Base-by-base conservation (phyloP, 441 rosid genomes). In the Gossypium gossypioides region DNA sequence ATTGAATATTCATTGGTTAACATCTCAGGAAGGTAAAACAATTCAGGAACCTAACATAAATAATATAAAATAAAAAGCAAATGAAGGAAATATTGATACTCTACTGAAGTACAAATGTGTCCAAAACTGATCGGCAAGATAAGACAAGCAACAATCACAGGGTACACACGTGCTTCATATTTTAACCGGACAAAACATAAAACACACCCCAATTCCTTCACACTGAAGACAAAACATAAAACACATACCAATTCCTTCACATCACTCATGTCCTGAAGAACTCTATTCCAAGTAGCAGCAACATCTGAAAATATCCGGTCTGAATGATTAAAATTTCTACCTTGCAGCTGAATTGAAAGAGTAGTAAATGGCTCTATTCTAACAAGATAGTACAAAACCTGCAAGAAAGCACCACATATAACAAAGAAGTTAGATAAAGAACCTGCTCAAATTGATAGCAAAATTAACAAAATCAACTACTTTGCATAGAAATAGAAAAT, bases 251-350 rank as follows among this genome's bases (percentile, higher is more conserved):
- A 81, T 84, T 96, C 99, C 83, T 96, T 96, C 76, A 96, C 96
- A 81, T 96, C 98, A 81, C 97, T 93, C 97, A 90, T 96, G 82
- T 96, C 99, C 81, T 96, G 95, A 12, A 89, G 82, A 77, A 96
- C 90, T 70, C 99, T 97, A 83, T 93, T 85, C 99, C 99, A 96
- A 44, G 99, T 91, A 78, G 88, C 91, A 80, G 90, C 81, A 77
- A 96, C 75, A 80, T 96, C 97, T 37, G 85, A 93, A 88, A 96
- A 93, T 96, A 96, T 80, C 79, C 97, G 79, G 75, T 93, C 98
- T 72, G 98, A 97, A 79, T 96, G 99, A 84, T 93, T 97, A 78
- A 93, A 93, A 81, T 93, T 93, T 78, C 97, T 97, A 81, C 98
- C 99, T 96, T 96, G 98, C 74, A 96, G 86, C 84, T 93, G 97